Conservation (phyloP, 805 yeast species). For the Cyberlindnera veronae region DNA sequence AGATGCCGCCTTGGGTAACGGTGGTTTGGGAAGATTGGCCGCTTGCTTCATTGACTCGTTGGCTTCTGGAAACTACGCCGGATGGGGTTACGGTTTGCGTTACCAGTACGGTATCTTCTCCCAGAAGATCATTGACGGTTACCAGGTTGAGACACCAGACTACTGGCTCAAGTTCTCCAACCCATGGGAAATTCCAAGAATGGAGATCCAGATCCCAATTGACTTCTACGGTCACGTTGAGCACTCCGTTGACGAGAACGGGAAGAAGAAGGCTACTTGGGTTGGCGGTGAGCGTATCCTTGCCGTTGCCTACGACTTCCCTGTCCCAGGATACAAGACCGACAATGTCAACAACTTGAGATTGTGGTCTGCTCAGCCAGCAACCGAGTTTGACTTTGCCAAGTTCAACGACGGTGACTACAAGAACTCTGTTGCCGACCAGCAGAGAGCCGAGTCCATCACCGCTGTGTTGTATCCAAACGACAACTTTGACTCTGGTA, state of each 20-base stretch:
- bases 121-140: slow-evolving; percentile 86
- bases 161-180: slow-evolving; percentile 87
- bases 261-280: slow-evolving; percentile 70
- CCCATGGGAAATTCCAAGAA: slow-evolving; percentile 91
- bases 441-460: slow-evolving; percentile 87
- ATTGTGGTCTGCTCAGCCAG: slow-evolving; percentile 87
- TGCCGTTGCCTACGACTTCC: slow-evolving; percentile 89
- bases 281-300: slow-evolving; percentile 84
- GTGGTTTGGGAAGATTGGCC: slow-evolving; percentile 92
- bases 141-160: slow-evolving; percentile 92
- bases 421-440: slow-evolving; percentile 74
- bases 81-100: slow-evolving; percentile 95
- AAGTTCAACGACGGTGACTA: slow-evolving; percentile 93
- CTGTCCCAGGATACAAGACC: slow-evolving; percentile 87
- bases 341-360: slow-evolving; percentile 83
- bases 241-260: slow-evolving; percentile 42
- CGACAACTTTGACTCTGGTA: slow-evolving; percentile 88
- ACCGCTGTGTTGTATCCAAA: slow-evolving; percentile 93
- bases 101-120: slow-evolving; percentile 92
- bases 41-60: slow-evolving; percentile 92
- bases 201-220: slow-evolving; percentile 84
- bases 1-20: slow-evolving; percentile 93
- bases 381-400: slow-evolving; percentile 85
- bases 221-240: slow-evolving; percentile 76
- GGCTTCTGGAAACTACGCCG: slow-evolving; percentile 81